Base-by-base conservation (phyloP, 768 basidiomycete genomes). In the Lepiota venenata region DNA sequence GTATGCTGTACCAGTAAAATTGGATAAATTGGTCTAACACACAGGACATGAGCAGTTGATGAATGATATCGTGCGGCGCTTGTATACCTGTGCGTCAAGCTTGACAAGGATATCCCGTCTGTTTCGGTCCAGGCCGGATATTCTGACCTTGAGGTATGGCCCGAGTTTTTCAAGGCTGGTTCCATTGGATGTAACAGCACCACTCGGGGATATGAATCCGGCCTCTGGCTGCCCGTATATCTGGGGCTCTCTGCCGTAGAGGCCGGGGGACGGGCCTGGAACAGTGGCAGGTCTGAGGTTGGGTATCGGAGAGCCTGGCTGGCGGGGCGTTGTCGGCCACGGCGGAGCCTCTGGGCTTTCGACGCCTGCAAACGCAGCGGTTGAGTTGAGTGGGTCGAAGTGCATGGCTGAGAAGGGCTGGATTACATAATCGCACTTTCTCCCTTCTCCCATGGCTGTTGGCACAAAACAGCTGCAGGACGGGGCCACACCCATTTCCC, bases 41-140 rank as follows among this genome's bases (percentile, higher is more conserved):
- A 18, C 42, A 60, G 15, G 4, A 25, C 32, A 47, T 36, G 29
- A 32, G 27, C 38, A 47, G 32, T 25, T 8, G 41, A 8, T 1
- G 25, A 52, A 41, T 32, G 44, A 50, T 22, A 71, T 8, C 16
- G 12, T 32, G 15, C n/a, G 32, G 41, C 35, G 16, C n/a, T 18
- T 15, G 36, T 81, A 61, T 62, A 95, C 96, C 80, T 96, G 93
- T 14, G 93, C 94, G 69, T 99, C 97, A 58, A 99, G 83, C 66
- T 92, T 87, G 66, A 99, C 79, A 65, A 98, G 82, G 58, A 97
- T 87, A 64, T 99, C 97, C 63, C 95, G 81, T 70, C 93, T 79
- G 75, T 98, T 98, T 71, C 97, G 82, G 71, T 99, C 97, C 64
- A 99, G 68, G 12, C 87, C 90, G 15, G 91, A 89, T 58, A 99